Base-by-base conservation (phyloP, 352 stramenopile species). In the Blastocystis hominis region DNA sequence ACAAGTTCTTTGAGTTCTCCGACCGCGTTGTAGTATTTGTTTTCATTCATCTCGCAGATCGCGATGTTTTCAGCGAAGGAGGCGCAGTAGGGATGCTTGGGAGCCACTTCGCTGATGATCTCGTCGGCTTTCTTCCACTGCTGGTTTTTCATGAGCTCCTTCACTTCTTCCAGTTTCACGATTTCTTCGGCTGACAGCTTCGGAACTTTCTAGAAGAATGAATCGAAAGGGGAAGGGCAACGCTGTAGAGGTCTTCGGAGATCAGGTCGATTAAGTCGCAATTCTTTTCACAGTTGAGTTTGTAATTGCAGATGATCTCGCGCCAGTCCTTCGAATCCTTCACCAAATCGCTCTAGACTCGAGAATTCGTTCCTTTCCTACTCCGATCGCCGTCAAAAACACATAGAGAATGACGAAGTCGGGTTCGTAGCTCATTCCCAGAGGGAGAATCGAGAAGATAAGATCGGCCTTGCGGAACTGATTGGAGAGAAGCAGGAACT, bases 51-150 rank as follows among this genome's bases (percentile, higher is more conserved):
- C 13, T 80, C 20, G 42, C 70, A 80, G 13, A 66, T 42, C 3
- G 70, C 70, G 3, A 80, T 63, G 9, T 63, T 64, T 64, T 80
- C 70, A 34, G 42, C 70, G n/a, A 80, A 63, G 30, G 47, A 40
- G 9, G n/a, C 10, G 9, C 40, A 63, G 36, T 64, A 80, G 34
- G 36, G 30, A 54, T 42, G 10, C 6, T 24, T 38, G 4, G n/a
- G 30, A 20, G 55, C 55, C 20, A 80, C 50, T 38, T 54, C n/a
- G 13, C 6, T 10, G 9, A 80, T 17, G n/a, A 80, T 54, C 44
- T 42, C 62, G 38, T 46, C 42, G 36, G 70, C 70, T 15, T 38
- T 63, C 46, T 80, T 46, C 24, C 44, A 80, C 46, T 80, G n/a
- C n/a, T 80, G 70, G 36, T 59, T 6, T 30, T 80, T 42, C 70